phyloP scores from a whole-genome alignment of 1,284 basidiomycete genomes.

The Sporisorium scitamineum region DNA sequence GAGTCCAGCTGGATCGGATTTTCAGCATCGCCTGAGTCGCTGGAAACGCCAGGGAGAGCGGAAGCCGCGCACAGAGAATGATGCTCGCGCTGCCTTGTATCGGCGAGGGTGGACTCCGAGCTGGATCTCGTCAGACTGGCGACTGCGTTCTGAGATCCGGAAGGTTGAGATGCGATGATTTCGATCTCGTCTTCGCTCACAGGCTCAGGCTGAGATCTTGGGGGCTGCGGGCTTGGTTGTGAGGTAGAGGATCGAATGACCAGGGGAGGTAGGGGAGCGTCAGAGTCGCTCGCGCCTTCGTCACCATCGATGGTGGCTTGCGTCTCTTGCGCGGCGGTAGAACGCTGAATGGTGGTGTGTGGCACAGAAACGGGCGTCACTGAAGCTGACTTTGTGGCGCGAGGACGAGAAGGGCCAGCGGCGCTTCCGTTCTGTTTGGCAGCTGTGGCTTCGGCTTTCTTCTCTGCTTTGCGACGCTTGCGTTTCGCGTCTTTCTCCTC shows the following conservation, averaged over 20 bases:
- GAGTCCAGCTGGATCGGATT: conserved; percentile 18
- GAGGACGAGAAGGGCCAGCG: neutral
- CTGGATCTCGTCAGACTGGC: conserved; percentile 7
- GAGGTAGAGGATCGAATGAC: neutral
- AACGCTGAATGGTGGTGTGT: neutral
- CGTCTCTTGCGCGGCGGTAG: neutral
- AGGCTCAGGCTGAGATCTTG: neutral
- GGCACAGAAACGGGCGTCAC: neutral
- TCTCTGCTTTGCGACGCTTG: conserved; percentile 9
- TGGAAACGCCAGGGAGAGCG: neutral
- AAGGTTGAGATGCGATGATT: conserved; percentile 11
- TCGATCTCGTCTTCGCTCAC: conserved; percentile 36
- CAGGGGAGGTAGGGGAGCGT: conserved; percentile 13
- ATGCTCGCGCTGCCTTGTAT: neutral
- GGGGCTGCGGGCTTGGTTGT: neutral
- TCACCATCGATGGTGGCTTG: neutral
- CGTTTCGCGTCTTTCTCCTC: conserved; percentile 16
- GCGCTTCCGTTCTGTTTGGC: conserved; percentile 2
- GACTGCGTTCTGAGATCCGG: neutral
- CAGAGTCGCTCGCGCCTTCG: conserved; percentile 3
- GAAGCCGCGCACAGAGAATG: conserved; percentile 17
- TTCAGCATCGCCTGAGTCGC: neutral
- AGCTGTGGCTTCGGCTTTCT: conserved; percentile 9
- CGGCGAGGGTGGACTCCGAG: conserved; percentile 14
- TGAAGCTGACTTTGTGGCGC: neutral